phyloP scores from a whole-genome alignment of 1,139 yeast species.

The Oligophagozyma castellii region DNA sequence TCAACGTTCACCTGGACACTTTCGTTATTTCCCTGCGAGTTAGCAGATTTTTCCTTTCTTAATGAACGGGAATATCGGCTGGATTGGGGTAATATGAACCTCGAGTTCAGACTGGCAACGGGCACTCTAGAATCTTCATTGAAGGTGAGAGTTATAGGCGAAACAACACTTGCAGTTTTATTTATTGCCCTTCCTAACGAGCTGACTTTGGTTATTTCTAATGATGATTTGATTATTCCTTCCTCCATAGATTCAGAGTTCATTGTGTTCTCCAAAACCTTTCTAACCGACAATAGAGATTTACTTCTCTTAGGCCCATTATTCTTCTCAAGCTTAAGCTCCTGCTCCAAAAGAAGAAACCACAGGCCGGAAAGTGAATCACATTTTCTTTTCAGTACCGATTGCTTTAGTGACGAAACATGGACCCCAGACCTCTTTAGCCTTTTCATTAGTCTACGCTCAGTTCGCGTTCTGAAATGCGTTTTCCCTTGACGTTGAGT shows the following conservation, averaged over 20 bases:
- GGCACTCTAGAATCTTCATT: slow-evolving; percentile 2
- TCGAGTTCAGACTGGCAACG: background rate
- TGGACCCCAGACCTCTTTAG: slow-evolving; percentile 56
- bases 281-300: slow-evolving; percentile 31
- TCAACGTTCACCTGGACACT: background rate
- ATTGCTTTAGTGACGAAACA: slow-evolving; percentile 44
- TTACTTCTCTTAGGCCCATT: slow-evolving; percentile 34
- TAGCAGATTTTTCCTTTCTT: background rate
- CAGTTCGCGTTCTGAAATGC: slow-evolving; percentile 48
- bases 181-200: slow-evolving; percentile 7
- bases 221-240: slow-evolving; percentile 4
- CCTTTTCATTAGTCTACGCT: slow-evolving; percentile 50
- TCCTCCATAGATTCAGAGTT: slow-evolving; percentile 4
- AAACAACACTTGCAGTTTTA: slow-evolving; percentile 6
- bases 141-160: slow-evolving; percentile 2
- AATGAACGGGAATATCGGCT: too few species aligned
- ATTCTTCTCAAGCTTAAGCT: slow-evolving; percentile 34
- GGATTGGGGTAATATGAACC: too few species aligned
- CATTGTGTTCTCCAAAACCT: slow-evolving; percentile 14
- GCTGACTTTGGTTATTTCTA: slow-evolving; percentile 7
- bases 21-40: background rate
- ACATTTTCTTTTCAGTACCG: slow-evolving; percentile 49
- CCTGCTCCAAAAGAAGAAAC: slow-evolving; percentile 58
- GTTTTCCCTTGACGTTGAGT: slow-evolving; percentile 26
- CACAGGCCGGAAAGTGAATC: slow-evolving; percentile 79